Conservation (phyloP, 768 basidiomycete genomes). For the Aureoboletus auriporus region DNA sequence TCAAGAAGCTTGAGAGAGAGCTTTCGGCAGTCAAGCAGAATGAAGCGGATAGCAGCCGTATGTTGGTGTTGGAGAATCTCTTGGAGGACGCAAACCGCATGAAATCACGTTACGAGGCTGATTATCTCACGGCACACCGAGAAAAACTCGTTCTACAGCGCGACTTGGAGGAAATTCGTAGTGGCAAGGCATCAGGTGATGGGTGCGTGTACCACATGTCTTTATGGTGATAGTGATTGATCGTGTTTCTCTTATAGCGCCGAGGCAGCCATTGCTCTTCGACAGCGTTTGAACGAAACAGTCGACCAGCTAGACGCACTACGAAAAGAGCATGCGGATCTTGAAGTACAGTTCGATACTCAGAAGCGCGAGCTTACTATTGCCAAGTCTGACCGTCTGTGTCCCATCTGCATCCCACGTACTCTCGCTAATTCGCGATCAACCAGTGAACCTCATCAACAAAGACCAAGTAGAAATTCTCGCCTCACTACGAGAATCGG, state of each 20-base stretch:
- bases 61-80: conserved; percentile 86
- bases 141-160: conserved; percentile 77
- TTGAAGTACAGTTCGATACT: conserved; percentile 65
- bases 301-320: conserved; percentile 75
- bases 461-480: conserved; percentile 93
- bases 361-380: conserved; percentile 68
- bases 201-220: conserved; percentile 46
- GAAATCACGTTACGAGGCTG: conserved; percentile 85
- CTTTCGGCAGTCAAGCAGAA: conserved; percentile 71
- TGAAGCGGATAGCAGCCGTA: conserved; percentile 68
- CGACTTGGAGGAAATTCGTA: conserved; percentile 84
- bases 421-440: conserved; percentile 5
- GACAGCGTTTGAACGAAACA: conserved; percentile 84
- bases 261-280: conserved; percentile 84
- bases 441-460: conserved; percentile 81
- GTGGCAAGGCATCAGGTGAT: conserved; percentile 79
- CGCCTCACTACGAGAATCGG: conserved; percentile 77
- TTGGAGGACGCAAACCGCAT: conserved; percentile 88
- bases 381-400: conserved; percentile 81
- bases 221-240: conserved; percentile 1
- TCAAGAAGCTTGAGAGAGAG: conserved; percentile 78
- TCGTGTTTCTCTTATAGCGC: conserved; percentile 42
- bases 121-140: conserved; percentile 81
- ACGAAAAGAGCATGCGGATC: conserved; percentile 62
- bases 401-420: not conserved